A percentile compares a stretch with the other conserved stretches of the same genome.
Evolutionary conservation across 2,329 filamentous ascomycete genomes (phyloP).

Genomic region (Aureobasidium pullulans): DNA sequence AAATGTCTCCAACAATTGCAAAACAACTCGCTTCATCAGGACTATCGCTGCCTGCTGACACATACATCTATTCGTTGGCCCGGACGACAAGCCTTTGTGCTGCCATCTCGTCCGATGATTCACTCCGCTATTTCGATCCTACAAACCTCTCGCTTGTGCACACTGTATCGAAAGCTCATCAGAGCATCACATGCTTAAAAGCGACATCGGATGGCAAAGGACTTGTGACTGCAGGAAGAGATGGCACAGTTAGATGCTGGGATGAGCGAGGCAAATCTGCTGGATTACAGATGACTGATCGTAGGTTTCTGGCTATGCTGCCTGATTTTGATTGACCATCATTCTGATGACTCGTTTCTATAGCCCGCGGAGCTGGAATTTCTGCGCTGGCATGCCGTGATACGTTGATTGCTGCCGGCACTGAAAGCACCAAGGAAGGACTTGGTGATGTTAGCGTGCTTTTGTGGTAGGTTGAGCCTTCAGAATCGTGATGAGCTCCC

Average conservation of each 20-base stretch:
- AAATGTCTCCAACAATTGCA: background rate
- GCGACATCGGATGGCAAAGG: conserved; percentile 34
- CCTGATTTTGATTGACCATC: background rate
- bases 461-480: conserved; percentile 18
- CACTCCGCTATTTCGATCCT: conserved; percentile 59
- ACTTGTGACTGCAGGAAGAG: conserved; percentile 63
- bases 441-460: conserved; percentile 32
- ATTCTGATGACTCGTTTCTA: background rate
- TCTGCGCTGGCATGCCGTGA: conserved; percentile 58
- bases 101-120: conserved; percentile 63
- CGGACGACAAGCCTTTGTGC: conserved; percentile 39
- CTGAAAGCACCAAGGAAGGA: conserved; percentile 45
- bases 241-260: conserved; percentile 61
- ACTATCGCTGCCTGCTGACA: conserved; percentile 16
- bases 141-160: conserved; percentile 46
- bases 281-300: conserved; percentile 20
- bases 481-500: background rate
- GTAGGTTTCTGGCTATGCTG: conserved; percentile 4
- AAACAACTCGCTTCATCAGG: conserved; percentile 8
- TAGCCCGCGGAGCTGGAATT: conserved; percentile 42
- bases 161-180: conserved; percentile 39
- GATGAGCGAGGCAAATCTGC: conserved; percentile 48
- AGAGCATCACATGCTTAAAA: conserved; percentile 57
- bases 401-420: conserved; percentile 62
- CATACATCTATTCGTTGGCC: conserved; percentile 53